Conservation (phyloP, 805 yeast genomes). For the Candida arabinofermentans region DNA sequence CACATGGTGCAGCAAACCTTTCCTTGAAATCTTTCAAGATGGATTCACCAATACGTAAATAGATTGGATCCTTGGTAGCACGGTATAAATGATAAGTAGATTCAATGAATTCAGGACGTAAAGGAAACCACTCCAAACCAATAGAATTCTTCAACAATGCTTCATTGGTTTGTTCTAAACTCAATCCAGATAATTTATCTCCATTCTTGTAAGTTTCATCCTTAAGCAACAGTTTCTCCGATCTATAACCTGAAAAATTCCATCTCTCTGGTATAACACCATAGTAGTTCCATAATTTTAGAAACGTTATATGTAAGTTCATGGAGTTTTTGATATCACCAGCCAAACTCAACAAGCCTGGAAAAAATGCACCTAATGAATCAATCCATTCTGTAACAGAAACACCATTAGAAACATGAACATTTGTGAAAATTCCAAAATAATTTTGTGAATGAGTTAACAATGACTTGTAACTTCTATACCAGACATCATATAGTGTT, state of each 20-base stretch:
- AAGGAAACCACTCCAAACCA: slow-evolving; percentile 83
- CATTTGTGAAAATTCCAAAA: slow-evolving; percentile 41
- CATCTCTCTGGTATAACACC: slow-evolving; percentile 89
- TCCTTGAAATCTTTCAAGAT: slow-evolving; percentile 52
- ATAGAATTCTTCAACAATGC: slow-evolving; percentile 35
- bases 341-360: slow-evolving; percentile 75
- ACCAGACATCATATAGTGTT: slow-evolving; percentile 52
- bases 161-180: slow-evolving; percentile 20
- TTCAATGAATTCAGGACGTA: slow-evolving; percentile 89
- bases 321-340: slow-evolving; percentile 72
- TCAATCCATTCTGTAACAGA: slow-evolving; percentile 70
- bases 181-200: slow-evolving; percentile 18
- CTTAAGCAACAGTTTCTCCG: slow-evolving; percentile 13
- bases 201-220: slow-evolving; percentile 16
- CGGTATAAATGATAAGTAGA: slow-evolving; percentile 79
- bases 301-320: slow-evolving; percentile 52
- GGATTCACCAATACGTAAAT: slow-evolving; percentile 68
- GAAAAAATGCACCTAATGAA: slow-evolving; percentile 81
- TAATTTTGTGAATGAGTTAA: slow-evolving; percentile 42
- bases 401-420: slow-evolving; percentile 50
- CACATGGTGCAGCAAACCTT: slow-evolving; percentile 61
- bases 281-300: slow-evolving; percentile 76
- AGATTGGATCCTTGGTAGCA: slow-evolving; percentile 85
- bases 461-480: slow-evolving; percentile 54
- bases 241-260: slow-evolving; percentile 38